Percentiles rank a stretch among this genome's conserved stretches.
These are phyloP conservation scores for Geotrichum klebahnii DNA, from an alignment of 1,139 yeast genomes.

Conservation along the genomic window DNA sequence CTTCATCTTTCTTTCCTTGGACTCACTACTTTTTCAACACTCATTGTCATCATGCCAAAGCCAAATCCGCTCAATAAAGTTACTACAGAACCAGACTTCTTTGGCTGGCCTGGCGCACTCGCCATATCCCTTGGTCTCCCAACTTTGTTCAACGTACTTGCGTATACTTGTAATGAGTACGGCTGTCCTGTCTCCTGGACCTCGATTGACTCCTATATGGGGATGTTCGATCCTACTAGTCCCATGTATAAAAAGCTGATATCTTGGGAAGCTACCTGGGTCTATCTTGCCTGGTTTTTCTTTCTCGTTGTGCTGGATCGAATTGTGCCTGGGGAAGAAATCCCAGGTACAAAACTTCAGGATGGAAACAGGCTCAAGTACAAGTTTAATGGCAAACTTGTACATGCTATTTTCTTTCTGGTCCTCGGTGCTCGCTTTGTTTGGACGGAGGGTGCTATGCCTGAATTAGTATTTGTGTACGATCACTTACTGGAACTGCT, in stretches of 20 bases:
- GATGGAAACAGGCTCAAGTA: constrained; percentile 70
- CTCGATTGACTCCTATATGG: constrained; percentile 23
- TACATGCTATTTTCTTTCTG: constrained; percentile 48
- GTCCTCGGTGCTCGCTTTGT: constrained; percentile 51
- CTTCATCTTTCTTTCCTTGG: too few species aligned
- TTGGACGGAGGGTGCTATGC: constrained; percentile 53
- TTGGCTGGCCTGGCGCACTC: constrained; percentile 71
- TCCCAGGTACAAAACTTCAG: constrained; percentile 66
- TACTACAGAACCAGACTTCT: constrained; percentile 69
- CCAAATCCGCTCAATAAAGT: constrained; percentile 54
- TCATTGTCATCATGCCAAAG: constrained; percentile 11
- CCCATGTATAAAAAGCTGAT: constrained; percentile 24
- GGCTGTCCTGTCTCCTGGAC: constrained; percentile 37
- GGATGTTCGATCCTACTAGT: constrained; percentile 19
- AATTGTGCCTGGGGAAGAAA: constrained; percentile 65
- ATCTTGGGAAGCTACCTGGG: constrained; percentile 51
- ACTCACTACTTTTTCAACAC: too few species aligned
- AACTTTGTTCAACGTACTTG: constrained; percentile 53
- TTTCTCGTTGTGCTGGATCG: constrained; percentile 60
- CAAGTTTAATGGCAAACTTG: constrained; percentile 73
- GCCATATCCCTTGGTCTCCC: constrained; percentile 69
- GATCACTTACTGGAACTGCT: constrained; percentile 63
- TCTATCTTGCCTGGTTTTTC: constrained; percentile 72
- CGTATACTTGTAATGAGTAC: constrained; percentile 43
- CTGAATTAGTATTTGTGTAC: constrained; percentile 75